These are phyloP conservation scores for Harringtonia lauricola DNA, from an alignment of 2,329 filamentous ascomycete genomes.

Conservation along the genomic window DNA sequence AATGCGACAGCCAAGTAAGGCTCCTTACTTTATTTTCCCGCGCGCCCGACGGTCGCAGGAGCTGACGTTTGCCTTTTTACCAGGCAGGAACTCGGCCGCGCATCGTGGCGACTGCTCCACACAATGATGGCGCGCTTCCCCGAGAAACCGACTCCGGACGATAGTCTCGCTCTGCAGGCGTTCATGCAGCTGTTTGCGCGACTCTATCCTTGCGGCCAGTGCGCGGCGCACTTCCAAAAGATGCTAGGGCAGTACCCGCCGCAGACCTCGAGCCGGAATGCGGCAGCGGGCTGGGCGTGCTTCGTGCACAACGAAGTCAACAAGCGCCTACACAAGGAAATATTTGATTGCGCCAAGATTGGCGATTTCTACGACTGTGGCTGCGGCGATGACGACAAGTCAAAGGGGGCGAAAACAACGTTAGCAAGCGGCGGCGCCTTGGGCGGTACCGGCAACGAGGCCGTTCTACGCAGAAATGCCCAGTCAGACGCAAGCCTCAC, in stretches of 20 bases:
- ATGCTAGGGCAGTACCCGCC: slow-evolving; percentile 52
- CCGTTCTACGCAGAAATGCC: too few relatives aligned
- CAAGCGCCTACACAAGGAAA: slow-evolving; percentile 45
- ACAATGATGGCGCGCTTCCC: slow-evolving; percentile 62
- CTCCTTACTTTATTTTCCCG: slow-evolving; percentile 5
- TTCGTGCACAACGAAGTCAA: slow-evolving; percentile 60
- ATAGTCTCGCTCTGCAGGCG: slow-evolving; percentile 50
- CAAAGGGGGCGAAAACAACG: slow-evolving; percentile 15
- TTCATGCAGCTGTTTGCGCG: slow-evolving; percentile 57
- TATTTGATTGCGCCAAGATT: slow-evolving; percentile 57
- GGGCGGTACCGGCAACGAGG: neutral
- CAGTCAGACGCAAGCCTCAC: too few relatives aligned
- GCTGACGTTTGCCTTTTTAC: neutral
- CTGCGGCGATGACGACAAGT: slow-evolving; percentile 51
- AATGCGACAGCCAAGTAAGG: slow-evolving; percentile 69
- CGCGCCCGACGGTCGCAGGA: neutral
- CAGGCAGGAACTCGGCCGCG: slow-evolving; percentile 46
- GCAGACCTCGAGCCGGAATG: slow-evolving; percentile 51
- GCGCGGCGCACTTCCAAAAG: slow-evolving; percentile 54
- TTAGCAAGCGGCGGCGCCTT: neutral
- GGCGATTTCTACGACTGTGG: slow-evolving; percentile 64
- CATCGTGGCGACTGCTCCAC: slow-evolving; percentile 60
- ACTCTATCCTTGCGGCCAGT: slow-evolving; percentile 62
- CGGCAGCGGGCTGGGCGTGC: slow-evolving; percentile 57
- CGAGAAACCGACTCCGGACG: slow-evolving; percentile 50